These are phyloP conservation scores for Pichia occidentalis DNA, from an alignment of 805 yeast species.

Conservation along the genomic window DNA sequence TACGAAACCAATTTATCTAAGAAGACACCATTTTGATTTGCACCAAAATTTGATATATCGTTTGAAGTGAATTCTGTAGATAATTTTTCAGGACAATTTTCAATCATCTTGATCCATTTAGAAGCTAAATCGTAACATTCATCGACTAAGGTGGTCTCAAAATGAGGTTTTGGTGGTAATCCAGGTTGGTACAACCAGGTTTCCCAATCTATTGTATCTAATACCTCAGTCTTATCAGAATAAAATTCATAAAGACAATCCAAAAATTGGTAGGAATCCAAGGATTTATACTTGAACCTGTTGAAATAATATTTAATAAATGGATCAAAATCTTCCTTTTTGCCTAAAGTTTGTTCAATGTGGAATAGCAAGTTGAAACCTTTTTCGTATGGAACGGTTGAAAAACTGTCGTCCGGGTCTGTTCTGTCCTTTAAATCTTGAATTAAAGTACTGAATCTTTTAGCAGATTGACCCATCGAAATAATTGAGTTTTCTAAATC, in stretches of 20 bases:
- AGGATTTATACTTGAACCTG: conserved; percentile 59
- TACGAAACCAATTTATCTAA: conserved; percentile 57
- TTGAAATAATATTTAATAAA: conserved; percentile 74
- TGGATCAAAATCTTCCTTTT: conserved; percentile 68
- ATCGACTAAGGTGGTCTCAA: conserved; percentile 74
- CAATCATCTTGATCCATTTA: conserved; percentile 49
- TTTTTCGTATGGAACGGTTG: conserved; percentile 85
- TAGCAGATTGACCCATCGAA: conserved; percentile 50
- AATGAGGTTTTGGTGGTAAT: conserved; percentile 80
- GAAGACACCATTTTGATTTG: conserved; percentile 76
- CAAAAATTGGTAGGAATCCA: conserved; percentile 76
- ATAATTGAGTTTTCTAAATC: conserved; percentile 63
- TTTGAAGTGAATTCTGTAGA: conserved; percentile 33
- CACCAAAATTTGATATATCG: conserved; percentile 54
- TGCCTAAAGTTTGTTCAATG: conserved; percentile 66
- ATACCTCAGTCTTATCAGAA: conserved; percentile 36
- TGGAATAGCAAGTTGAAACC: conserved; percentile 76
- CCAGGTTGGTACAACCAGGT: conserved; percentile 79
- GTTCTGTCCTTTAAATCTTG: conserved; percentile 61
- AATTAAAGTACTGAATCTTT: conserved; percentile 54
- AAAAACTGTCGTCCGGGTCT: conserved; percentile 88
- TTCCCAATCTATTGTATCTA: conserved; percentile 77
- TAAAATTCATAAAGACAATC: conserved; percentile 66
- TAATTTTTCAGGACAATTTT: conserved; percentile 21
- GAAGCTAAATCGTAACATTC: conserved; percentile 60